These are phyloP conservation scores for Lactarius pseudohatsudake DNA, from an alignment of 768 basidiomycete genomes.

Conservation along the genomic window DNA sequence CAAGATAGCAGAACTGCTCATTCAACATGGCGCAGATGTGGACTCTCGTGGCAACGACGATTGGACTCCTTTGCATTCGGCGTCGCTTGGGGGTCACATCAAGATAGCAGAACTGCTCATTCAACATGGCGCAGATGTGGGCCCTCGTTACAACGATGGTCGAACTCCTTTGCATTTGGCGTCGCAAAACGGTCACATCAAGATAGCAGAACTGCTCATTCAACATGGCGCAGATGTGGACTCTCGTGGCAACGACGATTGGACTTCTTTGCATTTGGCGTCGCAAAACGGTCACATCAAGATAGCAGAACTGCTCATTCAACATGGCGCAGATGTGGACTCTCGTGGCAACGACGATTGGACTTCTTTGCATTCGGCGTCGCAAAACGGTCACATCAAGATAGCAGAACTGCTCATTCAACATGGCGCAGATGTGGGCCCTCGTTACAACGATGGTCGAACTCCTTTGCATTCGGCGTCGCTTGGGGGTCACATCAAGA, in stretches of 20 bases:
- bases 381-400: not conserved
- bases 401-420: not conserved
- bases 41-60: too few relatives aligned
- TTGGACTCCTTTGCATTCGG: not conserved
- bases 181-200: not conserved
- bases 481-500: not conserved
- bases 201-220: not conserved
- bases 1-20: too few relatives aligned
- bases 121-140: not conserved
- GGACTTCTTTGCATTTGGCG: not conserved
- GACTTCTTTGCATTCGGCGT: not conserved
- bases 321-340: not conserved
- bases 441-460: not conserved
- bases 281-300: not conserved
- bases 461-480: not conserved
- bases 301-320: not conserved
- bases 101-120: not conserved
- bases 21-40: too few relatives aligned
- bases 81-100: not conserved
- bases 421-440: not conserved
- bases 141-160: rapidly evolving
- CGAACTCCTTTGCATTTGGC: not conserved
- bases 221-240: not conserved
- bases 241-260: not conserved
- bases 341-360: not conserved